Evolutionary conservation across 768 basidiomycete species (phyloP).

Genomic region (Trametes cingulata): DNA sequence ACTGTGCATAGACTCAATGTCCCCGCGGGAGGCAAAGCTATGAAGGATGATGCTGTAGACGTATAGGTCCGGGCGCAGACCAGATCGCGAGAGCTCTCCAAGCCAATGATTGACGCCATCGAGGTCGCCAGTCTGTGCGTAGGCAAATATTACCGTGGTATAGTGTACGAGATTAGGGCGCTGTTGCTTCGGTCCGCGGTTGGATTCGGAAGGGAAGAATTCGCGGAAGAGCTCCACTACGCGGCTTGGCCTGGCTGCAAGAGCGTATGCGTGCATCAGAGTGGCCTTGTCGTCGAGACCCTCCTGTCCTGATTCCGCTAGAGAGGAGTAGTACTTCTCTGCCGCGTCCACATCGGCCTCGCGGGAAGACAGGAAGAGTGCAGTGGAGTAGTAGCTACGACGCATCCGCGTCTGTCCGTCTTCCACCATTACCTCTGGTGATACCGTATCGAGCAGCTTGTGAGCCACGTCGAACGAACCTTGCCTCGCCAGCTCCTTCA

Average conservation of each 20-base stretch:
- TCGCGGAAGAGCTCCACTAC: constrained; percentile 54
- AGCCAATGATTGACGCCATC: constrained; percentile 57
- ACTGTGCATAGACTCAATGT: constrained; percentile 49
- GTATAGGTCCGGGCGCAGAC: constrained; percentile 52
- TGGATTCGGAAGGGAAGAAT: constrained; percentile 41
- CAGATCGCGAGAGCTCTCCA: constrained; percentile 47
- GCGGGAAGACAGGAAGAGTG: constrained; percentile 53
- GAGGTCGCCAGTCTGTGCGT: constrained; percentile 47
- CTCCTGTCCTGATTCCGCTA: constrained; percentile 35
- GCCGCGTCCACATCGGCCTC: constrained; percentile 50
- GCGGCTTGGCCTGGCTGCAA: constrained; percentile 40
- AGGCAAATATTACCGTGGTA: constrained; percentile 55
- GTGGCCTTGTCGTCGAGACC: constrained; percentile 38
- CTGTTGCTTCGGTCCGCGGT: constrained; percentile 18
- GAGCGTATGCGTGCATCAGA: constrained; percentile 58
- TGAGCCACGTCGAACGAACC: constrained; percentile 45
- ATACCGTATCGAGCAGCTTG: constrained; percentile 40
- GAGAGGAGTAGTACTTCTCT: constrained; percentile 42
- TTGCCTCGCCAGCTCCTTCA: constrained; percentile 45
- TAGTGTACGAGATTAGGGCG: constrained; percentile 54
- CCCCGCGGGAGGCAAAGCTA: constrained; percentile 53
- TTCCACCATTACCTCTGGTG: background rate
- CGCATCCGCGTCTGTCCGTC: background rate
- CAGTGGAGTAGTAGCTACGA: constrained; percentile 40
- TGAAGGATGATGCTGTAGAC: constrained; percentile 64